phyloP scores from a whole-genome alignment of 805 yeast genomes.

The Saccharomycopsis oosterbeekiorum region DNA sequence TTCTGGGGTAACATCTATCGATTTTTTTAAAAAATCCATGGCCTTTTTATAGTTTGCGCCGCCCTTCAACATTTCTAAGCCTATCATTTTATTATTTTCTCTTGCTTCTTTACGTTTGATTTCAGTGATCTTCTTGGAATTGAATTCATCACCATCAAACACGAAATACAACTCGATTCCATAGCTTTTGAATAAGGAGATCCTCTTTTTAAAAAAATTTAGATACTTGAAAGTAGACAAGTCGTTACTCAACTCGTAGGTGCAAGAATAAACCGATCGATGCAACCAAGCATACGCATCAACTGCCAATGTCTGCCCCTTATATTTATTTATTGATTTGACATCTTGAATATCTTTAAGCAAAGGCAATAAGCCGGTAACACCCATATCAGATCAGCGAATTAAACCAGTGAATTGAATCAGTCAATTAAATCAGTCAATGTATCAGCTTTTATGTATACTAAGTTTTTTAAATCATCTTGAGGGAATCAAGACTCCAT shows the following conservation, averaged over 20 bases:
- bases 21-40: constrained; percentile 57
- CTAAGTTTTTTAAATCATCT: too few species aligned
- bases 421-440: not conserved
- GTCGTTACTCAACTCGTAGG: constrained; percentile 67
- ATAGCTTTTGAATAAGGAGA: constrained; percentile 53
- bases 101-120: constrained; percentile 49
- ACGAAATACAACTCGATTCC: constrained; percentile 79
- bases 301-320: constrained; percentile 77
- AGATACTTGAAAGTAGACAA: constrained; percentile 64
- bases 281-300: constrained; percentile 98
- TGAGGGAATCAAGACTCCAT: too few species aligned
- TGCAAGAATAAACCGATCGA: constrained; percentile 71
- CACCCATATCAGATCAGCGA: constrained; percentile 50
- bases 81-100: constrained; percentile 46
- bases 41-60: constrained; percentile 48
- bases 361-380: constrained; percentile 70
- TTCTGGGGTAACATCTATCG: constrained; percentile 78
- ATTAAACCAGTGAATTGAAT: not conserved
- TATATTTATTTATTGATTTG: constrained; percentile 45
- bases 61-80: constrained; percentile 36
- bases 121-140: constrained; percentile 70
- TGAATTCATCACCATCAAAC: constrained; percentile 85
- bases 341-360: constrained; percentile 64
- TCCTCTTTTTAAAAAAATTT: constrained; percentile 55
- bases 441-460: too few species aligned